Base-by-base conservation (phyloP, 116 monocot genomes). In the Phalaenopsis hybrid region DNA sequence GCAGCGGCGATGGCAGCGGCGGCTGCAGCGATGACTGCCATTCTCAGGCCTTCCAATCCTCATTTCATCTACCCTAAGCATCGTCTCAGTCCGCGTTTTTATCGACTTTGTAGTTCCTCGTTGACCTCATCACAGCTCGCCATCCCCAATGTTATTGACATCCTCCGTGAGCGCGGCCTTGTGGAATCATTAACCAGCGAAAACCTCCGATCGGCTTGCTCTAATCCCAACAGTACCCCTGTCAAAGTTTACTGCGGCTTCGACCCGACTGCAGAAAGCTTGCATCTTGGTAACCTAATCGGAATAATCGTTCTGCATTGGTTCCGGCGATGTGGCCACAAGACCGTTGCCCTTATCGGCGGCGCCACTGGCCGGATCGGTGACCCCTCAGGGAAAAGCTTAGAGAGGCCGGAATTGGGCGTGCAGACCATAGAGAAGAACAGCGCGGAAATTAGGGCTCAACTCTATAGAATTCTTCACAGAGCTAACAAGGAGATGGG, bases 261-360 rank as follows among this genome's bases (percentile, higher is more conserved):
- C 83, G 97, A 97, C 55, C 97, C 97, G 1, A 97, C 92, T 4
- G 97, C 97, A 1, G 94, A 97, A 85, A 97, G 97, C 88, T 81
- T 97, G 77, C 97, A 97, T 80, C 77, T 97, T 0, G 97, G 94
- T 5, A 94, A 97, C 85, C 84, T 94, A 6, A 84, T 94, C n/a
- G 94, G 89, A 31, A 78, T 97, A 82, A 84, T 97, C 65, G 94
- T 91, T 33, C 92, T 97, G 41, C 91, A 91, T 16, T 94, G 94
- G 91, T 97, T 94, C 89, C 91, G 85, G 59, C 83, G 91, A 0
- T 91, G 86, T 63, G 96, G 94, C 8, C 96, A 97, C 83, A 76
- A 77, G 44, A 82, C 85, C 74, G 87, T 94, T 31, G 94, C 92
- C 8, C 78, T 97, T 17, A 82, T 96, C 33, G 96, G 94, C 17